Evolutionary conservation across 2,329 filamentous ascomycete species (phyloP), one percentile per base, ranked within the genome.

Genomic region (Chaetomium globosum): DNA sequence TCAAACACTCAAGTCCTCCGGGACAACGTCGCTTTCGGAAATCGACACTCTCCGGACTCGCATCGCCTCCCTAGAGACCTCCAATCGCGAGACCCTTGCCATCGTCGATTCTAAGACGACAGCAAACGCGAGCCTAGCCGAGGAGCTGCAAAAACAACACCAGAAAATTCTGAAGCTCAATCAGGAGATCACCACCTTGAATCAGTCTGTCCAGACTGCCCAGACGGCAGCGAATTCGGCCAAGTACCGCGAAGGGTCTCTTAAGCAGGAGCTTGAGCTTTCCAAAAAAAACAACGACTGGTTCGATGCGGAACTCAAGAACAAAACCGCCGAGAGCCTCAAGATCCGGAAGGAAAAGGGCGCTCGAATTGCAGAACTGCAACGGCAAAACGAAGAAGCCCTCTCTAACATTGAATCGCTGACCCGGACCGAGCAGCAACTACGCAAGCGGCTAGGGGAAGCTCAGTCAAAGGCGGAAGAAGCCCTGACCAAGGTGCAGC

Each of bases 331-430:
- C 9, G 95, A 99, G 75, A 88, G 92, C 56, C 85, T 94, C 70
- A 97, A 93, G 74, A 94, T 91, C 77, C 88, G 95, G 68, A 98
- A 97, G 75, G 95, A 99, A 75, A 98, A 97, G 82, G 91, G 91
- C 68, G 89, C 92, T 1, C 90, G 91, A 48, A 92, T 98, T 71
- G 86, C 93, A 9, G 91, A 96, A 73, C 85, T 99, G 31, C 91
- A 97, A 77, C 90, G 93, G 61, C 87, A 90, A 67, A 91, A 94
- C 71, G 94, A 98, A 71, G 95, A 99, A 70, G 87, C 90, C 53
- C 88, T 85, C 68, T 89, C 90, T 23, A 89, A 85, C 36, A 84
- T 93, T 60, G 92, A 97, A 63, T 85, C 89, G 10, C 80, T 96
- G 26, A 89, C 90, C 74, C 89, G 91, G 48, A 91, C 87, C 48